Conservation (phyloP, 805 yeast species). For the Saccharomycopsis babjevae region DNA sequence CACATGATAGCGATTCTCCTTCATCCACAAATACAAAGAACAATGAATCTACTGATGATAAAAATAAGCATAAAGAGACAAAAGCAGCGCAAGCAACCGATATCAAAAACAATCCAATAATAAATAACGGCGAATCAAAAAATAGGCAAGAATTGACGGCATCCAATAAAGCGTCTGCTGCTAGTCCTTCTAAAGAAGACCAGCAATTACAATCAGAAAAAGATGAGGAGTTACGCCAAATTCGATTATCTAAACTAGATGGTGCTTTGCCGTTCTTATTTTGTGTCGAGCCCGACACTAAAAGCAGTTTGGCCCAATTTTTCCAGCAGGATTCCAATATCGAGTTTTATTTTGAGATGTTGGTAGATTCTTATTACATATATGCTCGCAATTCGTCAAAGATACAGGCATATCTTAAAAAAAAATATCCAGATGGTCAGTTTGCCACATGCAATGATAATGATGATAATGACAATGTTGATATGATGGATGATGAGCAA, state of each 20-base stretch:
- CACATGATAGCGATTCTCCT: background rate
- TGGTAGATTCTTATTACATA: constrained; percentile 11
- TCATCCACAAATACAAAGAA: background rate
- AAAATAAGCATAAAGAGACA: background rate
- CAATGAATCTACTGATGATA: background rate
- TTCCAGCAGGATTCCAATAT: constrained; percentile 10
- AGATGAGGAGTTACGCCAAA: constrained; percentile 2
- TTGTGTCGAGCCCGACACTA: background rate
- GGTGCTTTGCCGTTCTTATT: constrained; percentile 1
- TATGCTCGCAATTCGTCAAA: constrained; percentile 3
- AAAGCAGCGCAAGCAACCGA: background rate
- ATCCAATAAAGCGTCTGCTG: background rate
- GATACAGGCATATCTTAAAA: background rate
- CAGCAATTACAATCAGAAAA: background rate
- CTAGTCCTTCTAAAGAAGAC: background rate
- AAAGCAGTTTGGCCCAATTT: constrained; percentile 3
- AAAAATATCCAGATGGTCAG: background rate
- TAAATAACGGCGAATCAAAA: too few species aligned
- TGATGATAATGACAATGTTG: background rate
- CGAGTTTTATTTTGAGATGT: constrained; percentile 6
- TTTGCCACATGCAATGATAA: background rate
- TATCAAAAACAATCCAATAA: background rate
- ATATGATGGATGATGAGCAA: background rate
- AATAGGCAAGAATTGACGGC: background rate
- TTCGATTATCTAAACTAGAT: constrained; percentile 9